These are phyloP conservation scores for Cladosporium sp. DNA, from an alignment of 2,329 filamentous ascomycete genomes.

Conservation along the genomic window DNA sequence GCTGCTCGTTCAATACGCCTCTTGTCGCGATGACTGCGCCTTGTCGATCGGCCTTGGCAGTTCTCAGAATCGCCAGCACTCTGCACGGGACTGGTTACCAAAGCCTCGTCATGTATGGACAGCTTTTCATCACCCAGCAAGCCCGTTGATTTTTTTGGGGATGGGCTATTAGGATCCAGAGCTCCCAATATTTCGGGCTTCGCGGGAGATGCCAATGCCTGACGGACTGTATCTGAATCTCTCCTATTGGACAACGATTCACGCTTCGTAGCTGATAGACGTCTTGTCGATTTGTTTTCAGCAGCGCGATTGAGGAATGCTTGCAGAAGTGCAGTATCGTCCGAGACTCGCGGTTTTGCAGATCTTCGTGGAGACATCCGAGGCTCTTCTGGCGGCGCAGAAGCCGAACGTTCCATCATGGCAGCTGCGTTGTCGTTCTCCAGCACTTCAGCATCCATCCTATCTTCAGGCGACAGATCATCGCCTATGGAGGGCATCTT, in stretches of 20 bases:
- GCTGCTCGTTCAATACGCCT: slow-evolving; percentile 9
- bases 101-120: neutral
- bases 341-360: slow-evolving; percentile 32
- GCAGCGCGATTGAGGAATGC: slow-evolving; percentile 45
- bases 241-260: slow-evolving; percentile 41
- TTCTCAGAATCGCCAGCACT: neutral
- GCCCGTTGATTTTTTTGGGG: slow-evolving; percentile 24
- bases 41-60: neutral
- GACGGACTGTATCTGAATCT: slow-evolving; percentile 41
- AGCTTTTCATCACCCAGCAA: neutral
- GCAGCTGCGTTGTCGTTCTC: neutral
- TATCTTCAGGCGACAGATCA: neutral
- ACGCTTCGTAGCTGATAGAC: slow-evolving; percentile 28
- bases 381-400: slow-evolving; percentile 31
- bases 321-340: slow-evolving; percentile 44
- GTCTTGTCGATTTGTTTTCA: slow-evolving; percentile 35
- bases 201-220: slow-evolving; percentile 41
- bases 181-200: slow-evolving; percentile 36
- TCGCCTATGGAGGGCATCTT: neutral
- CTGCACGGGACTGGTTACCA: neutral
- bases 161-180: slow-evolving; percentile 44
- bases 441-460: no score
- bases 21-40: slow-evolving; percentile 14
- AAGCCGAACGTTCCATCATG: slow-evolving; percentile 17
- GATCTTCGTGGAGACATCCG: slow-evolving; percentile 23